Evolutionary conservation across 352 stramenopile species (phyloP), one percentile per base, ranked within the genome.

Genomic region (Lagenidium giganteum): DNA sequence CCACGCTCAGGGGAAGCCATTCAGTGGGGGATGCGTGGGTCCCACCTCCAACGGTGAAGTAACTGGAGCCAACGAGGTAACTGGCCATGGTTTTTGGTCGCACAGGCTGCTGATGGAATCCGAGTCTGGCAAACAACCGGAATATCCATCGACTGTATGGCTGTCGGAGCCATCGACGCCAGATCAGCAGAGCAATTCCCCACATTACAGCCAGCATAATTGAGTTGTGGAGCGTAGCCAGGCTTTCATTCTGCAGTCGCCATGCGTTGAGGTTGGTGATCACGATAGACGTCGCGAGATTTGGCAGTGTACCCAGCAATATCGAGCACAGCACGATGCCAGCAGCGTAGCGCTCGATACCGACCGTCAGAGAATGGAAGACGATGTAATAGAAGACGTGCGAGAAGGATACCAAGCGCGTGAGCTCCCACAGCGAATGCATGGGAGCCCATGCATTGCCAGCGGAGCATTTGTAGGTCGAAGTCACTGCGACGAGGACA

Each of bases 381-480:
- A 44, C 54, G 38, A 60, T 23, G 20, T 36, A 47, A 16, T 52
- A 54, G 14, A 60, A 47, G 32, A 54, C 54, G 51, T 60, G 54
- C 24, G 30, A 47, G 30, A 60, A 54, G n/a, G 41, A 51, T 8
- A 53, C 14, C 13, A 60, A 12, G 0, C 51, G 37, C 9, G 49
- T 9, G 8, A 50, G 27, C 3, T 42, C 51, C 22, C 53, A 21
- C n/a, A 51, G 6, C 9, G 42, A 53, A n/a, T 22, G 20, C 4
- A 47, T 27, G 9, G 34, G 28, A 2, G 34, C 51, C 1, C 42
- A 20, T n/a, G 41, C 41, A 0, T 16, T 16, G 4, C 51, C 51
- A 11, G 51, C 31, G 17, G 47, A 47, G 32, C 44, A 58, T 42
- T 45, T 41, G 36, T 58, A 58, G 33, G n/a, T n/a, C n/a, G n/a